These are phyloP conservation scores for Macrolepiota albuminosa DNA, from an alignment of 768 basidiomycete species.

Conservation along the genomic window DNA sequence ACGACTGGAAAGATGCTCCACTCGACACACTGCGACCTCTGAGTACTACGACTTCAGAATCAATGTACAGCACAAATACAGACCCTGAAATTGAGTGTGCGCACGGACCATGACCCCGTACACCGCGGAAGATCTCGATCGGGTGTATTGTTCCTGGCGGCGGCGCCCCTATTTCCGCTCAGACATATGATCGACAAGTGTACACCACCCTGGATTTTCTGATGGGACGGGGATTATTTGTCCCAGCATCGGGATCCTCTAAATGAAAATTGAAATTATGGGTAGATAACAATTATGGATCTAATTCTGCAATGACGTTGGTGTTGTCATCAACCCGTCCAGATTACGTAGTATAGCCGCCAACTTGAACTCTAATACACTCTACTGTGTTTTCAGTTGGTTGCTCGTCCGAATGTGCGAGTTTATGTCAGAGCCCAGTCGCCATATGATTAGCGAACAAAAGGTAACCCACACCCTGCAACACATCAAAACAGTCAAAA, in stretches of 20 bases:
- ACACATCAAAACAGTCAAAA: constrained; percentile 1
- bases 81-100: neutral
- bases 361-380: constrained; percentile 3
- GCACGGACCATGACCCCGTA: constrained; percentile 3
- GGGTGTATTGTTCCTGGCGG: constrained; percentile 3
- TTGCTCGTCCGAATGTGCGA: constrained; percentile 14
- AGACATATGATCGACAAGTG: constrained; percentile 6
- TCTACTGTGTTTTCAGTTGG: constrained; percentile 15
- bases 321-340: neutral
- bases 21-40: neutral
- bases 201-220: neutral
- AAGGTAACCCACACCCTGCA: constrained; percentile 27
- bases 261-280: neutral
- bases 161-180: neutral
- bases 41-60: constrained; percentile 4
- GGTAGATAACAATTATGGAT: neutral
- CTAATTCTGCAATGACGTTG: neutral
- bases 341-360: constrained; percentile 12
- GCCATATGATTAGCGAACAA: constrained; percentile 29
- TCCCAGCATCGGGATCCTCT: neutral
- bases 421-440: constrained; percentile 30
- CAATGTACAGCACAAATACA: constrained; percentile 10
- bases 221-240: no score
- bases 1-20: no score
- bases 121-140: constrained; percentile 6